Base-by-base conservation (phyloP, 2,329 filamentous ascomycete genomes). In the Sporothrix brunneoviolacea region DNA sequence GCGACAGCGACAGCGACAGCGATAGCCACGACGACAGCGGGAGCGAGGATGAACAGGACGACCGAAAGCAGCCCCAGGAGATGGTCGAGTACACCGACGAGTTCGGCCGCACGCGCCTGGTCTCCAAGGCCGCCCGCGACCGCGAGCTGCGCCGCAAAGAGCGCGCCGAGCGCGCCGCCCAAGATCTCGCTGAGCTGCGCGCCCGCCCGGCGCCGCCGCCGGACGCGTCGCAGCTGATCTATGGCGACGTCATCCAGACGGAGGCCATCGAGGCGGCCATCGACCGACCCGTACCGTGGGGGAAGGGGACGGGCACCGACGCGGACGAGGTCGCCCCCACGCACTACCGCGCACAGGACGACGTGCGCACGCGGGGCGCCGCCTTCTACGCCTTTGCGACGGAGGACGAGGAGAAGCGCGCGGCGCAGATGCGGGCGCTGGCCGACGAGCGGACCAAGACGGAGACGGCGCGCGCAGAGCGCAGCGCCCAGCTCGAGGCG, bases 321-420 rank as follows among this genome's bases (percentile, higher is more conserved):
- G 19, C 21, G 13, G 43, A 50, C 30, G 28, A 22, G 3, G 45
- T 10, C n/a, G 12, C n/a, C 7, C 15, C 30, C 15, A 75, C 76
- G 60, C 91, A 97, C 68, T 98, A 97, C 68, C 86, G 96, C 65
- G 88, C 88, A 1, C 79, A 80, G 54, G 77, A 77, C 54, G 93
- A 98, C 74, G 82, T 95, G 43, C 76, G 93, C 54, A 88, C 82
- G 39, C 91, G 93, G 60, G 93, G 93, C 4, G 88, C 87, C 0
- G 93, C 88, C 0, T 98, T 97, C 69, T 96, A 90, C 70, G 83
- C 86, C 51, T 97, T 98, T 64, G 88, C 84, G 52, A 79, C 78
- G 57, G 86, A 94, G 65, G 82, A 95, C 65, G 83, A 85, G 62
- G 82, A 78, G 57, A 72, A 74, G 56, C 73, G 83, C 62, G 67